phyloP scores from a whole-genome alignment of 306 rosid genomes.

The Quercus suber region DNA sequence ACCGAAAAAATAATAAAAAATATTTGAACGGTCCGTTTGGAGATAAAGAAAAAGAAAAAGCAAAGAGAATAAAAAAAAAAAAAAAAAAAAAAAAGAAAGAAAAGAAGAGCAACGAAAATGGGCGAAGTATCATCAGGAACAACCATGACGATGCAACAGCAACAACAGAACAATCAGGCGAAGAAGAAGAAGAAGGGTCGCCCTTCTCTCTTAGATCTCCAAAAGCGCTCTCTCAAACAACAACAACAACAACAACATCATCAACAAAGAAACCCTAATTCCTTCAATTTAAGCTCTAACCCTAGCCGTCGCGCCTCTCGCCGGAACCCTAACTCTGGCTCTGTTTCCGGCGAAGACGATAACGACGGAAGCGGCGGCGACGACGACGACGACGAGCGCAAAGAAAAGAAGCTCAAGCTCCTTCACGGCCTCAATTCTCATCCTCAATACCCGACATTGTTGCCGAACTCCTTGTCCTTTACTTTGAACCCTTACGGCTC shows the following conservation, averaged over 20 bases:
- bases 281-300: slow-evolving; percentile 31
- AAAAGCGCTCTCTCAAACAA: slow-evolving; percentile 69
- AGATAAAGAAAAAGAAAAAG: slow-evolving; percentile 46
- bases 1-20: neutral
- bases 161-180: slow-evolving; percentile 13
- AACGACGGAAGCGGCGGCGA: slow-evolving; percentile 58
- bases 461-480: slow-evolving; percentile 20
- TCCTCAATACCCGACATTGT: slow-evolving; percentile 44
- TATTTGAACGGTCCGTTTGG: slow-evolving; percentile 21
- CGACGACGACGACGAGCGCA: slow-evolving; percentile 74
- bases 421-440: slow-evolving; percentile 57
- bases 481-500: slow-evolving; percentile 28
- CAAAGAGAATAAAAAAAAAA: neutral
- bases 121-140: slow-evolving; percentile 70
- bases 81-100: neutral
- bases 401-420: slow-evolving; percentile 73
- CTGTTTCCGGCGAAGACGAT: slow-evolving; percentile 38
- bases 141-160: slow-evolving; percentile 38
- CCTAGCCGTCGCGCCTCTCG: slow-evolving; percentile 26
- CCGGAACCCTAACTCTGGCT: slow-evolving; percentile 18
- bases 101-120: slow-evolving; percentile 29
- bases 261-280: slow-evolving; percentile 28
- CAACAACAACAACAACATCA: slow-evolving; percentile 41
- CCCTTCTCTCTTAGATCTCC: slow-evolving; percentile 96
- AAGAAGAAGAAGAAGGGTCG: slow-evolving; percentile 95